These are phyloP conservation scores for Tirmania nivea DNA, from an alignment of 495 filamentous ascomycete genomes.

Conservation along the genomic window DNA sequence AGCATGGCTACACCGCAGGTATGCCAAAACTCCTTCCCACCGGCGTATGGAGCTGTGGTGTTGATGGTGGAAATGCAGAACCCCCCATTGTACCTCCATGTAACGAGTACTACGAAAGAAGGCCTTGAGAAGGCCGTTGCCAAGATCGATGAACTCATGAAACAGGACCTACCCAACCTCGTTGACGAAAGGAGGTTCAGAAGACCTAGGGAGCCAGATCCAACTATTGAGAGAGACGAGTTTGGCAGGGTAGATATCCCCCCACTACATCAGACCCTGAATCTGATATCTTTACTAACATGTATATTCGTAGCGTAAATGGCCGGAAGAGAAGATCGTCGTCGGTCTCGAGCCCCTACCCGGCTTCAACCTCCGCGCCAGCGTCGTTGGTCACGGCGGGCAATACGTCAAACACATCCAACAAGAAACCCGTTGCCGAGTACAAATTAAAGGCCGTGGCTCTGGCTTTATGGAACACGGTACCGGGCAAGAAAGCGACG, in stretches of 20 bases:
- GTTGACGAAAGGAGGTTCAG: constrained; percentile 91
- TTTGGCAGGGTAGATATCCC: constrained; percentile 55
- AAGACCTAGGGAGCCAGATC: constrained; percentile 46
- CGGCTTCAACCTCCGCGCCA: constrained; percentile 90
- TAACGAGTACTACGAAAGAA: constrained; percentile 81
- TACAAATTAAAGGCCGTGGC: constrained; percentile 94
- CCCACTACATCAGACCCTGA: neutral
- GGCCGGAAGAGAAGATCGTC: constrained; percentile 87
- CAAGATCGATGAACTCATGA: constrained; percentile 83
- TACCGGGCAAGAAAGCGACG: constrained; percentile 71
- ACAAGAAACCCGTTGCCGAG: constrained; percentile 75
- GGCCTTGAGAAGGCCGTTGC: constrained; percentile 69
- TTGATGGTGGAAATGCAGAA: constrained; percentile 31
- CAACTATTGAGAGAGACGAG: constrained; percentile 82
- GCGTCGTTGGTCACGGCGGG: constrained; percentile 83
- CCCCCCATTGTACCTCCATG: constrained; percentile 80
- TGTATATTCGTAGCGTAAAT: constrained; percentile 54
- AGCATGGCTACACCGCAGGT: constrained; percentile 86
- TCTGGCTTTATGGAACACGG: constrained; percentile 80
- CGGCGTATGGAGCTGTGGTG: neutral
- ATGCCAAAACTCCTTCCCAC: constrained; percentile 22
- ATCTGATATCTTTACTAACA: constrained; percentile 13
- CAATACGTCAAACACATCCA: constrained; percentile 96
- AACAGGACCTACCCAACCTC: constrained; percentile 84
- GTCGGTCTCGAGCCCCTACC: constrained; percentile 74